These are phyloP conservation scores for Halophytophthora polymorphica DNA, from an alignment of 352 stramenopile genomes.

Conservation along the genomic window DNA sequence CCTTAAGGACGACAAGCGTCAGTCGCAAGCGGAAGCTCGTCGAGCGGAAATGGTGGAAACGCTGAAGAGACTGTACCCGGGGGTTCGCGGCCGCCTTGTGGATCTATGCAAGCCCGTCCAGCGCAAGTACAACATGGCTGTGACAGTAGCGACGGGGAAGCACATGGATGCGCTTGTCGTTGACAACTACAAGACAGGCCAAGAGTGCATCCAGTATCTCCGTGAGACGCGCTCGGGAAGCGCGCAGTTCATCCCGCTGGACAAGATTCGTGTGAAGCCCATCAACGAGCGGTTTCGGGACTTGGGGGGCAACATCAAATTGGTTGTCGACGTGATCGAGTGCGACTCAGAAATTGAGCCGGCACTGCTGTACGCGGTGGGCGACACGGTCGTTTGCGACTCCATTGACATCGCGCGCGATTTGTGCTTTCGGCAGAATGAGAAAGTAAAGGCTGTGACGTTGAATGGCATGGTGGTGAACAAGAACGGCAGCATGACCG, in stretches of 20 bases:
- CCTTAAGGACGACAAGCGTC: conserved; percentile 89
- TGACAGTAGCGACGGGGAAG: conserved; percentile 97
- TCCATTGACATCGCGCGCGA: conserved; percentile 92
- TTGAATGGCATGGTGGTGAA: conserved; percentile 95
- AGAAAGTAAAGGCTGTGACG: conserved; percentile 90
- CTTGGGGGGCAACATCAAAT: conserved; percentile 89
- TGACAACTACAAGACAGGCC: conserved; percentile 68
- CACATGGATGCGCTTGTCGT: conserved; percentile 95
- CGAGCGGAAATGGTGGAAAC: conserved; percentile 77
- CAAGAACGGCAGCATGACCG: conserved; percentile 98
- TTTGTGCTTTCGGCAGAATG: conserved; percentile 77
- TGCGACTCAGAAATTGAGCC: conserved; percentile 90
- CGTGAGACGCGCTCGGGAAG: conserved; percentile 93
- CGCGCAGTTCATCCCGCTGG: conserved; percentile 96
- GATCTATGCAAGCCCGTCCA: conserved; percentile 97
- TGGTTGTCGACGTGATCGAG: conserved; percentile 95
- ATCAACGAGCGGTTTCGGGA: conserved; percentile 93
- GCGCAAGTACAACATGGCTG: conserved; percentile 96
- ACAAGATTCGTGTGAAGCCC: conserved; percentile 90
- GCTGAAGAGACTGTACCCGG: conserved; percentile 83
- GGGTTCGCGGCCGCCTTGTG: conserved; percentile 94
- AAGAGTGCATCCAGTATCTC: conserved; percentile 92
- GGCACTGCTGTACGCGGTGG: conserved; percentile 95
- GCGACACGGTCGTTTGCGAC: conserved; percentile 95
- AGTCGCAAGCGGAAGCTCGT: conserved; percentile 90